phyloP scores from a whole-genome alignment of 2,329 filamentous ascomycete species.

The Chaetomium strumarium region DNA sequence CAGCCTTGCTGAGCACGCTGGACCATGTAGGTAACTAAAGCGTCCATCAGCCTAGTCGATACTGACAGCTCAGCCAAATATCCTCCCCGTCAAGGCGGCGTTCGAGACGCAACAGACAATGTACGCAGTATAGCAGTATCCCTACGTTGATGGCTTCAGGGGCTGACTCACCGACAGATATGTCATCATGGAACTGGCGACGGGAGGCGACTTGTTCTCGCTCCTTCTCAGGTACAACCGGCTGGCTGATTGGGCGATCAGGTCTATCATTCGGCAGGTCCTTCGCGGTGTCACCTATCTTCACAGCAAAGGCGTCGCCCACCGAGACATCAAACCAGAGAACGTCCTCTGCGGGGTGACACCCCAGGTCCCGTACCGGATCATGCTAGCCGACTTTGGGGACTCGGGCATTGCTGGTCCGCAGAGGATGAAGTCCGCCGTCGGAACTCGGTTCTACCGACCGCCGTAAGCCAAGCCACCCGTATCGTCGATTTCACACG shows the following conservation, averaged over 20 bases:
- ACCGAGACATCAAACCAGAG: slow-evolving; percentile 50
- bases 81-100: slow-evolving; percentile 46
- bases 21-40: slow-evolving; percentile 41
- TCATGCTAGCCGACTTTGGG: slow-evolving; percentile 50
- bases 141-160: background rate
- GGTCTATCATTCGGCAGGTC: slow-evolving; percentile 43
- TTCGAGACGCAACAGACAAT: slow-evolving; percentile 43
- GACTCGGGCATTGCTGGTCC: slow-evolving; percentile 39
- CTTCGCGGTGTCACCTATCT: slow-evolving; percentile 42
- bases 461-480: slow-evolving; percentile 41
- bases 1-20: slow-evolving; percentile 47
- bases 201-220: slow-evolving; percentile 49
- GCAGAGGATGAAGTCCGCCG: slow-evolving; percentile 38
- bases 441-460: slow-evolving; percentile 43
- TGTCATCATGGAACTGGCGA: slow-evolving; percentile 52
- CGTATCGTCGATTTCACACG: fast-evolving
- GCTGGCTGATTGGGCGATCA: slow-evolving; percentile 39
- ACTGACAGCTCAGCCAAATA: slow-evolving; percentile 42
- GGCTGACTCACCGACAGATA: slow-evolving; percentile 34
- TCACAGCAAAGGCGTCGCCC: slow-evolving; percentile 44
- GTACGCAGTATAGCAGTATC: slow-evolving; percentile 28
- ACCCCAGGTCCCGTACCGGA: slow-evolving; percentile 37
- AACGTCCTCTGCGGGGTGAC: slow-evolving; percentile 47
- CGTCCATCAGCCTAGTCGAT: background rate
- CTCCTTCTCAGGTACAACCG: slow-evolving; percentile 35